These are phyloP conservation scores for Xylaria sp. DNA, from an alignment of 2,329 filamentous ascomycete species.

Conservation along the genomic window DNA sequence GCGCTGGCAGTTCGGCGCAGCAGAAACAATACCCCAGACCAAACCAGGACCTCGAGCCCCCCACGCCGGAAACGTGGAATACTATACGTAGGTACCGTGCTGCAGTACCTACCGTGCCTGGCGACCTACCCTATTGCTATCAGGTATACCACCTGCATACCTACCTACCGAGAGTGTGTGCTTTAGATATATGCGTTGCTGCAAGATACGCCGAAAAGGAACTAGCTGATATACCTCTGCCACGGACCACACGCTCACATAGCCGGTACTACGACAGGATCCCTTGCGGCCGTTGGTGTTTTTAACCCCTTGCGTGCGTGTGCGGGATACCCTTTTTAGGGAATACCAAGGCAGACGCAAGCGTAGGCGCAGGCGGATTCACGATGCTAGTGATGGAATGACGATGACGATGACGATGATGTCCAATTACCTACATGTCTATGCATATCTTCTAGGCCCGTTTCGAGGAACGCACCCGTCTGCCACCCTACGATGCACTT, in stretches of 20 bases:
- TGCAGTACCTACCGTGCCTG: neutral
- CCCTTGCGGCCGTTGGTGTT: conserved; percentile 39
- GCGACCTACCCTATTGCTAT: neutral
- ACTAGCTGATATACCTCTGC: conserved; percentile 39
- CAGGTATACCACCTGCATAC: neutral
- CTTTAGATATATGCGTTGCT: conserved; percentile 38
- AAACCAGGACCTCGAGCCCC: conserved; percentile 31
- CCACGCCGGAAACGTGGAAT: conserved; percentile 44
- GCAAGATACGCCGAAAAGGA: conserved; percentile 46
- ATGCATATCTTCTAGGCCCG: neutral
- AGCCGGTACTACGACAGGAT: conserved; percentile 13
- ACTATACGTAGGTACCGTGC: conserved; percentile 14
- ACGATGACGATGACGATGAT: conserved; percentile 2
- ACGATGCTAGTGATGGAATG: neutral
- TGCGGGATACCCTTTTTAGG: conserved; percentile 47
- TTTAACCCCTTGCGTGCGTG: conserved; percentile 30
- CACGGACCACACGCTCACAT: conserved; percentile 37
- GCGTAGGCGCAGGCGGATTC: conserved; percentile 4
- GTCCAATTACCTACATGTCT: neutral
- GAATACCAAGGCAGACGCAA: conserved; percentile 15
- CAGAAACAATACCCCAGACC: conserved; percentile 18
- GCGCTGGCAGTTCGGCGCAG: neutral
- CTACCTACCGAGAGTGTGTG: neutral
- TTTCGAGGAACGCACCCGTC: neutral
- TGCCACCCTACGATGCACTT: neutral